phyloP scores from a whole-genome alignment of 1,139 yeast species.

The Taphrina sp. region DNA sequence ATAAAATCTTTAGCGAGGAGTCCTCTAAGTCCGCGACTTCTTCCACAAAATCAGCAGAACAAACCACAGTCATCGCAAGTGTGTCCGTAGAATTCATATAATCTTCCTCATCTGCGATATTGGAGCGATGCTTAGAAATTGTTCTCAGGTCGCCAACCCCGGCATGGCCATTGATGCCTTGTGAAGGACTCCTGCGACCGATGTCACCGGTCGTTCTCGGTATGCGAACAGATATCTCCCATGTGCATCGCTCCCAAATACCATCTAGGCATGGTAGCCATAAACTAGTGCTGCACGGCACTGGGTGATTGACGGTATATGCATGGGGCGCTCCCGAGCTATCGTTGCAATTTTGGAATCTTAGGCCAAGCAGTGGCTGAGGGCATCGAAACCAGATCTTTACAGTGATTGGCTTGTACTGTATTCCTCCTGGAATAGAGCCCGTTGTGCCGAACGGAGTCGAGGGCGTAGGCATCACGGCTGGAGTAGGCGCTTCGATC shows the following conservation, averaged over 20 bases:
- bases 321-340: slow-evolving; percentile 67
- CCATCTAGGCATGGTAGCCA: slow-evolving; percentile 98
- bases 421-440: not conserved
- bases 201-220: slow-evolving; percentile 78
- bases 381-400: slow-evolving; percentile 64
- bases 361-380: slow-evolving; percentile 73
- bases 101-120: slow-evolving; percentile 42
- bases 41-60: slow-evolving; percentile 56
- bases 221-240: slow-evolving; percentile 82
- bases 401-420: slow-evolving; percentile 68
- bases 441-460: slow-evolving; percentile 8
- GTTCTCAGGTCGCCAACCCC: too few relatives aligned
- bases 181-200: not conserved
- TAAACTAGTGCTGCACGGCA: slow-evolving; percentile 78
- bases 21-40: slow-evolving; percentile 58
- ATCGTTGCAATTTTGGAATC: slow-evolving; percentile 51
- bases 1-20: slow-evolving; percentile 67
- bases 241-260: slow-evolving; percentile 81
- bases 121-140: too few relatives aligned
- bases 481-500: slow-evolving; percentile 42
- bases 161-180: not conserved
- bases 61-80: slow-evolving; percentile 65
- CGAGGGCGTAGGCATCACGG: slow-evolving; percentile 24
- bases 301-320: slow-evolving; percentile 75
- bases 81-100: slow-evolving; percentile 43